Percentiles rank a stretch among this genome's conserved stretches.
These are phyloP conservation scores for Monilinia fructicola DNA, from an alignment of 2,329 filamentous ascomycete species.

Conservation along the genomic window DNA sequence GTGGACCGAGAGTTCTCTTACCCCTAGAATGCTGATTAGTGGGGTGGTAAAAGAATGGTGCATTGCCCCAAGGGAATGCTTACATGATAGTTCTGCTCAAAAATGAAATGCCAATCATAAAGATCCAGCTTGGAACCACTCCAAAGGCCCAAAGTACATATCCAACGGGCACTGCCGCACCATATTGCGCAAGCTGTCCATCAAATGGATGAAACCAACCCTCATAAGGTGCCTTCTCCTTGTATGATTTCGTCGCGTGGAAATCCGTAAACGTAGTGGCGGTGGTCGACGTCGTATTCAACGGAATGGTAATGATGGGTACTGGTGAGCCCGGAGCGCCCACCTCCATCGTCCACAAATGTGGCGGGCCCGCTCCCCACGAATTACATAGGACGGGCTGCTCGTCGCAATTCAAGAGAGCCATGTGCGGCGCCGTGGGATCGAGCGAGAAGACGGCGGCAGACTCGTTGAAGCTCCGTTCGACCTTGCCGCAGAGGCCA, in stretches of 20 bases:
- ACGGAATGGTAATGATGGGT: conserved; percentile 61
- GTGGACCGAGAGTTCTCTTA: conserved; percentile 24
- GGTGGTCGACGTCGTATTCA: conserved; percentile 70
- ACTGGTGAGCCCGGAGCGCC: conserved; percentile 63
- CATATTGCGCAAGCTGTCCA: conserved; percentile 62
- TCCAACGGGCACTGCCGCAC: conserved; percentile 62
- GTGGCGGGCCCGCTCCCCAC: conserved; percentile 65
- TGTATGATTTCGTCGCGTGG: conserved; percentile 54
- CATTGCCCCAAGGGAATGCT: conserved; percentile 43
- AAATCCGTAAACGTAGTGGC: conserved; percentile 62
- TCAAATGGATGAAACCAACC: conserved; percentile 77
- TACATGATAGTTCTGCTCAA: conserved; percentile 74
- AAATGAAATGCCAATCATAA: conserved; percentile 76
- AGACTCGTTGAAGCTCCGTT: conserved; percentile 66
- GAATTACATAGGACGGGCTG: conserved; percentile 73
- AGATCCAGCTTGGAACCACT: conserved; percentile 69
- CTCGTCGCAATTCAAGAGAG: conserved; percentile 69
- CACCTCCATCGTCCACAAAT: conserved; percentile 66
- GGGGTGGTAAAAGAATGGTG: conserved; percentile 15
- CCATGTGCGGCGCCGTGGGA: conserved; percentile 65
- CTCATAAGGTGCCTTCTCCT: conserved; percentile 52
- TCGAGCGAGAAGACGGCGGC: conserved; percentile 61
- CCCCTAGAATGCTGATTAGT: conserved; percentile 27
- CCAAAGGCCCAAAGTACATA: conserved; percentile 67
- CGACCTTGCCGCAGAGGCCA: conserved; percentile 63